A percentile compares a stretch with the other conserved stretches of the same genome.
phyloP scores from a whole-genome alignment of 2,329 filamentous ascomycete species.

The Fusarium tjaetaba region DNA sequence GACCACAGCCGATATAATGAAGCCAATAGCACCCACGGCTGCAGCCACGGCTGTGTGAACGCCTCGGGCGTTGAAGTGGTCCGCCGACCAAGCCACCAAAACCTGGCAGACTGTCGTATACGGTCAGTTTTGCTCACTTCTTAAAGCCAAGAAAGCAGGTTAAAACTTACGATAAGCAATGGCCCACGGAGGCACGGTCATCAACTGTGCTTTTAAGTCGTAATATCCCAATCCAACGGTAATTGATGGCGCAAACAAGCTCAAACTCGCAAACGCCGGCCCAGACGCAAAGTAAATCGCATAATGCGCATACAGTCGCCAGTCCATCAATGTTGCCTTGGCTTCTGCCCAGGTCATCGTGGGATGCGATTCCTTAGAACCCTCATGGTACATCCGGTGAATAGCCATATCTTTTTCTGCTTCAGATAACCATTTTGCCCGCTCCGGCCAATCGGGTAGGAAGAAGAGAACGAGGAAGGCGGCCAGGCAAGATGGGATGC shows the following conservation, averaged over 20 bases:
- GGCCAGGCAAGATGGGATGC: conserved; percentile 71
- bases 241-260: conserved; percentile 71
- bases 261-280: conserved; percentile 67
- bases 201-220: conserved; percentile 68
- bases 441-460: conserved; percentile 74
- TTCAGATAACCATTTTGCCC: conserved; percentile 68
- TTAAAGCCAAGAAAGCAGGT: background rate
- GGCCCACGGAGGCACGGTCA: conserved; percentile 74
- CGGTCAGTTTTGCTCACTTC: conserved; percentile 1
- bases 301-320: conserved; percentile 75
- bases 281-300: conserved; percentile 62
- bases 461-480: conserved; percentile 72
- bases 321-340: conserved; percentile 73
- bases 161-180: conserved; percentile 62
- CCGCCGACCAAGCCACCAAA: conserved; percentile 66
- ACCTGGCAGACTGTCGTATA: conserved; percentile 50
- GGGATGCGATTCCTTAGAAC: conserved; percentile 67
- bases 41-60: conserved; percentile 56
- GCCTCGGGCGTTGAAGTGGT: conserved; percentile 66
- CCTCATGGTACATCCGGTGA: conserved; percentile 56
- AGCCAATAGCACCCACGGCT: conserved; percentile 56
- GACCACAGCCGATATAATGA: conserved; percentile 71
- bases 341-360: conserved; percentile 73
- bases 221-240: conserved; percentile 62
- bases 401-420: conserved; percentile 67